Evolutionary conservation across 2,329 filamentous ascomycete genomes (phyloP).

Genomic region (Colletotrichum sp.): DNA sequence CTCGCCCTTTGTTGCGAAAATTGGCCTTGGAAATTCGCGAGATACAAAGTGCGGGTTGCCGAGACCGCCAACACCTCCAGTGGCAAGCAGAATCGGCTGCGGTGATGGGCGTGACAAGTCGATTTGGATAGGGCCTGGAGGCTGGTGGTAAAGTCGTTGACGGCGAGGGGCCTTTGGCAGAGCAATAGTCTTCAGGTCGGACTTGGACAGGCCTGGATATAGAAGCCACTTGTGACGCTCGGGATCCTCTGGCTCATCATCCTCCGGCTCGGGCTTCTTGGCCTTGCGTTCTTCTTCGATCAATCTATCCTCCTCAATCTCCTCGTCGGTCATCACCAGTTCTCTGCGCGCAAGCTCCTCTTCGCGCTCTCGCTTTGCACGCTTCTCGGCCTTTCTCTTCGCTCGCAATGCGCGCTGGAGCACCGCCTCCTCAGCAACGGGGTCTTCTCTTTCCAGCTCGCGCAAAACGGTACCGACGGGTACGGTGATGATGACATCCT

Average conservation of each 20-base stretch:
- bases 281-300: not conserved
- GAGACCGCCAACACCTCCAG: constrained; percentile 86
- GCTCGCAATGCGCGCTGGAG: constrained; percentile 21
- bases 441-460: constrained; percentile 81
- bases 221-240: constrained; percentile 80
- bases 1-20: constrained; percentile 89
- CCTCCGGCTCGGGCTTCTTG: constrained; percentile 20
- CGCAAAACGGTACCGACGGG: constrained; percentile 91
- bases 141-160: constrained; percentile 67
- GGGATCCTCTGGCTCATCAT: constrained; percentile 44
- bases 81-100: constrained; percentile 82
- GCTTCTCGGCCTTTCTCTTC: constrained; percentile 12
- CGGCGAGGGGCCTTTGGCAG: constrained; percentile 58
- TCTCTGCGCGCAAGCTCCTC: constrained; percentile 17
- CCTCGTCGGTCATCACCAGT: constrained; percentile 7
- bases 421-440: constrained; percentile 68
- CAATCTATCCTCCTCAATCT: not conserved
- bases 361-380: not conserved
- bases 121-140: constrained; percentile 72
- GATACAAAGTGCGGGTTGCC: constrained; percentile 94
- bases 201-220: constrained; percentile 77
- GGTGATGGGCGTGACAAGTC: constrained; percentile 80
- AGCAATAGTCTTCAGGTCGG: constrained; percentile 64
- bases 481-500: constrained; percentile 87
- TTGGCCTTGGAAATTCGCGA: constrained; percentile 74